phyloP scores from a whole-genome alignment of 331 rosid species.

The Dryas integrifolia region DNA sequence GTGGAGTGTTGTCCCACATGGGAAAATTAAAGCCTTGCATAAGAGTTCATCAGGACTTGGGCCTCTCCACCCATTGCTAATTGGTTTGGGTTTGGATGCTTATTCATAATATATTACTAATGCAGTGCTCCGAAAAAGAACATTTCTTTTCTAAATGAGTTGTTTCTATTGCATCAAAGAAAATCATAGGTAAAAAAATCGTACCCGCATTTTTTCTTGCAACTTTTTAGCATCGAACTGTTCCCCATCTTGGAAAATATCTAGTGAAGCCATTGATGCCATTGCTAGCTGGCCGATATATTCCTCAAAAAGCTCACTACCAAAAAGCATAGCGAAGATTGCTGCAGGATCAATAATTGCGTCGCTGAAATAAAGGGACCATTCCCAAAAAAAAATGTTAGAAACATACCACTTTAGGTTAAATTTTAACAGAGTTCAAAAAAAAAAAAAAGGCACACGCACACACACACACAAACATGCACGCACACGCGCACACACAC shows the following conservation, averaged over 20 bases:
- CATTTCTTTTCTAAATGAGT: background rate
- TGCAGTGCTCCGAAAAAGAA: background rate
- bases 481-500: too few species aligned
- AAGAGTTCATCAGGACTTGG: too few species aligned
- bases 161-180: slow-evolving; percentile 8
- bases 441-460: too few species aligned
- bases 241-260: slow-evolving; percentile 82
- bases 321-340: slow-evolving; percentile 97
- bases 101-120: background rate
- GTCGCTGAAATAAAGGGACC: slow-evolving; percentile 50
- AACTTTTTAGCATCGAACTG: slow-evolving; percentile 77
- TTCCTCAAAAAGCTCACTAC: slow-evolving; percentile 98
- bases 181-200: background rate
- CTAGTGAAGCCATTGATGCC: slow-evolving; percentile 98
- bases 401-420: background rate
- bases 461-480: background rate
- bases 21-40: too few species aligned
- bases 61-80: too few species aligned
- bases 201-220: slow-evolving; percentile 96
- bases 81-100: too few species aligned
- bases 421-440: background rate
- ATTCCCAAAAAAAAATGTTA: slow-evolving; percentile 13
- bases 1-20: too few species aligned
- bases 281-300: slow-evolving; percentile 94
- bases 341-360: slow-evolving; percentile 98